Evolutionary conservation across 257 asterid genomes (phyloP).

Genomic region (Przewalskia tangutica): DNA sequence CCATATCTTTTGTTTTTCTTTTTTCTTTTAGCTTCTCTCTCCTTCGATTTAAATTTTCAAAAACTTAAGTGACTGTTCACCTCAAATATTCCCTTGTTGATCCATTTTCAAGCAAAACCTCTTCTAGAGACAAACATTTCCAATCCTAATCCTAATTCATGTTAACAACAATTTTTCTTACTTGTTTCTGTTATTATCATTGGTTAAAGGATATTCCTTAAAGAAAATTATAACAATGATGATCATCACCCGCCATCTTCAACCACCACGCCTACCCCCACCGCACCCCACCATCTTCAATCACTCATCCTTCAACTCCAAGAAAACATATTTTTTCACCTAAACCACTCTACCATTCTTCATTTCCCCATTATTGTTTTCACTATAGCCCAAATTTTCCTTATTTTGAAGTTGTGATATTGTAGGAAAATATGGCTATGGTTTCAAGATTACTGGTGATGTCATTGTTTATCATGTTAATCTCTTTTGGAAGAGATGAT

Average conservation of each 20-base stretch:
- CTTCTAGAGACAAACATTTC: too few species aligned
- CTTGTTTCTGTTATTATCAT: too few species aligned
- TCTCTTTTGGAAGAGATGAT: slow-evolving; percentile 2
- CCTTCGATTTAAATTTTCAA: too few species aligned
- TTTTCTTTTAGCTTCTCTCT: too few species aligned
- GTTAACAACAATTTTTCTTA: too few species aligned
- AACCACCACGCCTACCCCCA: slow-evolving; percentile 57
- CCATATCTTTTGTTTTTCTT: too few species aligned
- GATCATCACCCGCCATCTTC: slow-evolving; percentile 64
- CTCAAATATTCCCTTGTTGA: too few species aligned
- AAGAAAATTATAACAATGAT: not conserved
- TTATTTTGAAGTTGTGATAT: slow-evolving; percentile 10
- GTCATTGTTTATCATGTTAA: not conserved
- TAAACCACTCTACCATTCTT: not conserved
- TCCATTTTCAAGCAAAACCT: too few species aligned
- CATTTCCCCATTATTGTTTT: not conserved
- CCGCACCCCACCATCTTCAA: slow-evolving; percentile 21
- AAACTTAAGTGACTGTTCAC: too few species aligned
- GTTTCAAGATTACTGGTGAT: not conserved
- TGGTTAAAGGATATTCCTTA: too few species aligned
- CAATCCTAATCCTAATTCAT: too few species aligned
- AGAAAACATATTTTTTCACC: slow-evolving; percentile 1
- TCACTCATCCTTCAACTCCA: slow-evolving; percentile 3
- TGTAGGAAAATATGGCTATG: not conserved
- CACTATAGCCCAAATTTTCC: not conserved